Evolutionary conservation across 1,284 basidiomycete species (phyloP).

Genomic region (Apiotrichum mycotoxinovorans): DNA sequence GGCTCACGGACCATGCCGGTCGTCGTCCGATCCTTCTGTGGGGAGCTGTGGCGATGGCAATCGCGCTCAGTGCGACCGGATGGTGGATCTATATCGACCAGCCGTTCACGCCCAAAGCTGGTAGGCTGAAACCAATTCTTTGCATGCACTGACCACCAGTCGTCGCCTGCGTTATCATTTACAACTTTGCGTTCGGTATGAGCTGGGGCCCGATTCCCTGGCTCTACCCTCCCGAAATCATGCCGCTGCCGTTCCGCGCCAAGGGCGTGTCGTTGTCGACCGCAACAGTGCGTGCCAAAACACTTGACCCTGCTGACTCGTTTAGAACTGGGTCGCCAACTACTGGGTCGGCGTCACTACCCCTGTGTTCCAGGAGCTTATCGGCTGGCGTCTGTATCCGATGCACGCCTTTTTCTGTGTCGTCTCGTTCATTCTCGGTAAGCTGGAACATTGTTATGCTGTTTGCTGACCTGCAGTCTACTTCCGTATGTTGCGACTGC

Average conservation of each 20-base stretch:
- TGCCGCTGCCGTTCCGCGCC: conserved; percentile 82
- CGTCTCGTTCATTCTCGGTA: conserved; percentile 72
- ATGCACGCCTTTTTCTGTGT: conserved; percentile 95
- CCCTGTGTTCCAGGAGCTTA: conserved; percentile 81
- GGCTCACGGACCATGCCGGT: conserved; percentile 88
- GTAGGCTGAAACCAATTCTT: conserved; percentile 16
- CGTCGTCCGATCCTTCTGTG: conserved; percentile 84
- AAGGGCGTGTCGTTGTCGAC: conserved; percentile 94
- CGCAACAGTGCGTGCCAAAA: conserved; percentile 56
- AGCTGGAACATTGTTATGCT: conserved; percentile 6
- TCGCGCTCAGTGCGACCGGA: conserved; percentile 46
- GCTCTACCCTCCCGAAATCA: conserved; percentile 92
- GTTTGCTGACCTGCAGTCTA: conserved; percentile 27
- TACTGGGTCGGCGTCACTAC: conserved; percentile 77
- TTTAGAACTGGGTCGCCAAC: conserved; percentile 63
- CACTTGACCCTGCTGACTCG: neutral
- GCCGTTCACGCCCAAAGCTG: conserved; percentile 72
- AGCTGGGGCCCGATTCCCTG: conserved; percentile 53
- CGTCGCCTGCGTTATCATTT: conserved; percentile 85
- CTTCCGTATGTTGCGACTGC: conserved; percentile 20
- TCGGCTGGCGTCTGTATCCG: conserved; percentile 88
- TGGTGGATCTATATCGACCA: conserved; percentile 81
- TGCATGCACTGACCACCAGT: conserved; percentile 53
- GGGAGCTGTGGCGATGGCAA: conserved; percentile 65
- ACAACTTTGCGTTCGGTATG: conserved; percentile 85